A percentile compares a stretch with the other conserved stretches of the same genome.
These are phyloP conservation scores for Venturia asperata DNA, from an alignment of 2,329 filamentous ascomycete genomes.

Conservation along the genomic window DNA sequence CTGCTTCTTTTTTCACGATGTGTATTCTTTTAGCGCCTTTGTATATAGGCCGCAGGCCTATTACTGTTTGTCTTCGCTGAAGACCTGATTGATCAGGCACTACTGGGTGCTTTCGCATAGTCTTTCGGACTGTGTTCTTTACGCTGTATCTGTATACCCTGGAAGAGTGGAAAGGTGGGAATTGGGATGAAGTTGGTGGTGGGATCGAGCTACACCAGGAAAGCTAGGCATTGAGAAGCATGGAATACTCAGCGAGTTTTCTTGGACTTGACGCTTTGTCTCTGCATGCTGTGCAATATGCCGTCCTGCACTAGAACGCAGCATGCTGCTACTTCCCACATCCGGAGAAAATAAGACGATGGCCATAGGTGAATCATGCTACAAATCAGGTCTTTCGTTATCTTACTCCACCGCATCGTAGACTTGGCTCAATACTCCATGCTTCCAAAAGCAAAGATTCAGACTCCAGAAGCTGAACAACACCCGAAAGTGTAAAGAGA, in stretches of 20 bases:
- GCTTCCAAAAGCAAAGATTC: background rate
- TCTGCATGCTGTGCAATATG: background rate
- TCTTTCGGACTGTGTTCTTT: background rate
- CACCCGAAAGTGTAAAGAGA: too few relatives aligned
- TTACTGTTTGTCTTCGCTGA: background rate
- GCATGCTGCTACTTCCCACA: background rate
- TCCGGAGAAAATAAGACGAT: background rate
- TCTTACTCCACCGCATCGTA: background rate
- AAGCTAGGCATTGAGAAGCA: background rate
- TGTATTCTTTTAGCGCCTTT: slow-evolving; percentile 13
- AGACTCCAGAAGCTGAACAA: background rate
- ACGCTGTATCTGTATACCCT: slow-evolving; percentile 6
- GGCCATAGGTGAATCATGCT: background rate
- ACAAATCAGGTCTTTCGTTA: background rate
- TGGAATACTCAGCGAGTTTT: background rate
- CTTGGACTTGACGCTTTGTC: background rate
- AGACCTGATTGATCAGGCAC: background rate
- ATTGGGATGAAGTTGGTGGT: background rate
- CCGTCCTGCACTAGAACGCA: background rate
- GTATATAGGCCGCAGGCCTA: slow-evolving; percentile 5
- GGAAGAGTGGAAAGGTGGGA: background rate
- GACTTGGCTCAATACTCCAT: background rate
- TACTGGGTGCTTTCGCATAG: background rate
- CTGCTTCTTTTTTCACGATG: slow-evolving; percentile 18
- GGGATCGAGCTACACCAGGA: background rate